Evolutionary conservation across 441 rosid species (phyloP), one percentile per base, ranked within the genome.

Genomic region (Adansonia grandidieri): DNA sequence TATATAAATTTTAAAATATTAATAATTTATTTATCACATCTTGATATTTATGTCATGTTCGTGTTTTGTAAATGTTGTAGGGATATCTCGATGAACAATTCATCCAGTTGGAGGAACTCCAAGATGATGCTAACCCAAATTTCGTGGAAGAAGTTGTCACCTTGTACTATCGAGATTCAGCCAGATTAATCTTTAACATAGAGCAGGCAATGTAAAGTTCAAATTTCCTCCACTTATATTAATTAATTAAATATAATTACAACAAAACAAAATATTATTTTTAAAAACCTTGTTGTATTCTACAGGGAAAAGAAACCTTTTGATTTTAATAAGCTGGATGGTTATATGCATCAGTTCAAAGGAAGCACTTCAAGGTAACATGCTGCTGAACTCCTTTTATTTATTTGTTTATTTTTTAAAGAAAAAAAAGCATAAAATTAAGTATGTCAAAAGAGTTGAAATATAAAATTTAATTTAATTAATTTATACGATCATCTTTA

Each of bases 11-110:
- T 28, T 28, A 28, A 28, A 28, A 28, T 76, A 0, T 28, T 28
- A 28, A 28, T 28, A 28, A 28, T 28, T 28, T 28, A 28, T 28
- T 28, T 28, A 2, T 28, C 3, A 32, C 37, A 32, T 32, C 37
- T 32, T 32, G n/a, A n/a, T n/a, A n/a, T n/a, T n/a, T n/a, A 32
- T 32, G 37, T 32, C 37, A 32, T 32, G 3, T 32, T 32, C 37
- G 1, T 32, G 37, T 32, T 32, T 3, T 3, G 37, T 1, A 32
- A 32, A 32, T 32, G n/a, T 20, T 67, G 15, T 80, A 95, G 97
- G 98, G 95, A 70, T 89, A 85, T 61, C 91, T 96, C 15, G 99
- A 96, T 82, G 99, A 93, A 76, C 98, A 96, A 73, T 93, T 96
- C 81, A 82, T 88, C 77, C 92, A 89, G 79, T 85, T 96, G 81